Evolutionary conservation across 2,329 filamentous ascomycete genomes (phyloP).

Genomic region (Lasiodiplodia sp.): DNA sequence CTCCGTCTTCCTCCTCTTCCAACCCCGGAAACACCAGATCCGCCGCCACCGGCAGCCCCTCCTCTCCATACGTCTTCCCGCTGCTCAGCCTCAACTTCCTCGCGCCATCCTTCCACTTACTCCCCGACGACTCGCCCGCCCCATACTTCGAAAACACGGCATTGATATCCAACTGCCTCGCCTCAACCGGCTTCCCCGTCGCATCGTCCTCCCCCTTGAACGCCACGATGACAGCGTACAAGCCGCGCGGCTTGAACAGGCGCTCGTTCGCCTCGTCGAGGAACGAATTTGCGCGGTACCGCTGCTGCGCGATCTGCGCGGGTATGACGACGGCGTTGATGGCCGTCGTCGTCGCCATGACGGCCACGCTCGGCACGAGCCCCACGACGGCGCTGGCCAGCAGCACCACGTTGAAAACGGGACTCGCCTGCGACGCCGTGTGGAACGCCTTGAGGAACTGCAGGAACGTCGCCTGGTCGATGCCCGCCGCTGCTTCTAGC

Average conservation of each 20-base stretch:
- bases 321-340: conserved; percentile 53
- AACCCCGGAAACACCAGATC: conserved; percentile 50
- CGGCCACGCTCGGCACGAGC: conserved; percentile 50
- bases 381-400: conserved; percentile 46
- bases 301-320: conserved; percentile 49
- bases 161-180: conserved; percentile 47
- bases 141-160: conserved; percentile 44
- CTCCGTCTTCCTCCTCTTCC: conserved; percentile 36
- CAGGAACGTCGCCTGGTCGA: conserved; percentile 58
- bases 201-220: conserved; percentile 51
- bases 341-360: conserved; percentile 53
- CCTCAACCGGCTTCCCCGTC: conserved; percentile 48
- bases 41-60: conserved; percentile 50
- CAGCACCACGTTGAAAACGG: conserved; percentile 31
- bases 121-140: conserved; percentile 32
- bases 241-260: conserved; percentile 64
- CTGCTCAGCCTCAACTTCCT: conserved; percentile 48
- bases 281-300: conserved; percentile 59
- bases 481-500: conserved; percentile 51
- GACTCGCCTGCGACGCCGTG: conserved; percentile 43
- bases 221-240: conserved; percentile 63
- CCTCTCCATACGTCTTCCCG: conserved; percentile 50
- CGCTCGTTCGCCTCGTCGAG: conserved; percentile 63
- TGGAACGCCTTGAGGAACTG: conserved; percentile 59
- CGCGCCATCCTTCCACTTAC: conserved; percentile 38